phyloP scores from a whole-genome alignment of 345 rosid species.

The Gossypium mustelinum region DNA sequence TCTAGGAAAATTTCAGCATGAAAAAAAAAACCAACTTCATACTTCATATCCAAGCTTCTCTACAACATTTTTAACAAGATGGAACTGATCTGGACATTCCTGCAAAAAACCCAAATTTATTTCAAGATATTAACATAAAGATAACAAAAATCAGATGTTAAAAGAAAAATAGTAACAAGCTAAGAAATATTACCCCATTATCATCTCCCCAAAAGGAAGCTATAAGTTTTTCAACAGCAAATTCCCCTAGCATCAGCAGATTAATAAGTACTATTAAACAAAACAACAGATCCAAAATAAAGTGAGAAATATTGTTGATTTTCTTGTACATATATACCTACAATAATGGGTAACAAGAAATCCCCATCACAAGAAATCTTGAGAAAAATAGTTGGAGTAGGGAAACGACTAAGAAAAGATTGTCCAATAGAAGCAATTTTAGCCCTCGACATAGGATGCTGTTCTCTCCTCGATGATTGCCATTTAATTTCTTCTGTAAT shows the following conservation, averaged over 20 bases:
- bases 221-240: constrained; percentile 62
- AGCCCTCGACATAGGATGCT: constrained; percentile 26
- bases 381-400: constrained; percentile 78
- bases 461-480: constrained; percentile 24
- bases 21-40: constrained; percentile 21
- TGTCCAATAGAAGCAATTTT: constrained; percentile 40
- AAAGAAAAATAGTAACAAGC: not conserved
- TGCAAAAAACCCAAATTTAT: constrained; percentile 23
- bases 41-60: constrained; percentile 68
- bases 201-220: constrained; percentile 34
- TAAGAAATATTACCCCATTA: constrained; percentile 38
- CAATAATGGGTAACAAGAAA: constrained; percentile 70
- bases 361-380: constrained; percentile 84
- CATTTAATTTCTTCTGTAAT: constrained; percentile 33
- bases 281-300: not conserved
- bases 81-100: constrained; percentile 76
- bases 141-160: not conserved
- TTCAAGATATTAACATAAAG: constrained; percentile 1
- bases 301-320: not conserved
- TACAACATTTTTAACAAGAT: constrained; percentile 51
- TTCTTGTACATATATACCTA: constrained; percentile 30
- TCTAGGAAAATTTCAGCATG: not conserved
- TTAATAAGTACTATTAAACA: constrained; percentile 16
- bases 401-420: constrained; percentile 59
- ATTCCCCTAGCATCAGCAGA: constrained; percentile 48